Evolutionary conservation across 495 filamentous ascomycete species (phyloP), one percentile per base, ranked within the genome.

Genomic region (Xylaria scruposa): DNA sequence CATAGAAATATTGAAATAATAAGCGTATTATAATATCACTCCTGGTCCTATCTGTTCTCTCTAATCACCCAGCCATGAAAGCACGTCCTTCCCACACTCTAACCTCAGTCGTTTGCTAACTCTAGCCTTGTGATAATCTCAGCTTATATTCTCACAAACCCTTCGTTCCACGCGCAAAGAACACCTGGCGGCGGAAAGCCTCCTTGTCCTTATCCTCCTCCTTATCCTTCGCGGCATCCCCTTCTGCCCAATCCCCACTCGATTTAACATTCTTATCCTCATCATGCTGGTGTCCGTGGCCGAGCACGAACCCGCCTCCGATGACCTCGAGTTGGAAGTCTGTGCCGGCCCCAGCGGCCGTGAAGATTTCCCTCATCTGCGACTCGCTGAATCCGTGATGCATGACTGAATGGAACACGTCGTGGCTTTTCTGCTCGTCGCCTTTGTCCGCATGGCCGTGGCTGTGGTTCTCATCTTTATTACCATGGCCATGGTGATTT

Each of bases 321-420:
- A 86, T 71, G 36, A 80, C 73, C 69, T 81, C 72, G 29, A 85
- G 75, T 21, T 61, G 79, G 70, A 90, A 88, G 1, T 82, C 81
- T 47, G 71, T 72, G 1, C 77, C 81, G 26, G 86, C 77, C 0
- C 89, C 88, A 36, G 88, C 88, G 12, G 78, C 76, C 51, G 84
- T 81, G 68, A 87, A 90, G 68, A 91, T 77, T 33, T 80, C 77
- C 72, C 77, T 76, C 78, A 91, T 87, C 62, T 85, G 80, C 8
- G 84, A 81, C 68, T 83, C 76, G 42, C 82, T 83, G 68, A 91
- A 90, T 5, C 90, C 89, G 75, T 91, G 88, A 64, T 85, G 85
- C 59, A 83, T 83, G 26, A 90, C 79, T 0, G 84, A 88, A 36
- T 84, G 77, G 17, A 79, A 72, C 19, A 82, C 82, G 4, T 82